Conservation (phyloP, 441 rosid genomes). For the Pelargonium citronellum region DNA sequence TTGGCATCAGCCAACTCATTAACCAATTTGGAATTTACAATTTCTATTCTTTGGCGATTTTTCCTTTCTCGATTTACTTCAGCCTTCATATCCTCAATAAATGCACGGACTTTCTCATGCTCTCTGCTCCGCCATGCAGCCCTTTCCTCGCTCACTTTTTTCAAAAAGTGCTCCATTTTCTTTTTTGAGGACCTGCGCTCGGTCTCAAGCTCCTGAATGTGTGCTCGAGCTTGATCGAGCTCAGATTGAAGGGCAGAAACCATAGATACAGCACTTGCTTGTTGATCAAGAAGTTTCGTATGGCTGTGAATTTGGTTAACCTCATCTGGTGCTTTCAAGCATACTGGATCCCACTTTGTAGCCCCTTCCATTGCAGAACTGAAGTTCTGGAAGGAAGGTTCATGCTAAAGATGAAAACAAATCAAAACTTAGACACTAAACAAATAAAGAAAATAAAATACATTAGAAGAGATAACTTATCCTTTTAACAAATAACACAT, state of each 20-base stretch:
- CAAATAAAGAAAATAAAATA: background rate
- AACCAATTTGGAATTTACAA: constrained; percentile 44
- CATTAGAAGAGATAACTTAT: too few species aligned
- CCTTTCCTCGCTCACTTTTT: constrained; percentile 84
- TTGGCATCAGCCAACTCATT: constrained; percentile 39
- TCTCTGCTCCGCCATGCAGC: constrained; percentile 76
- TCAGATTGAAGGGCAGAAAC: constrained; percentile 36
- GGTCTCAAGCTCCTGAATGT: constrained; percentile 38
- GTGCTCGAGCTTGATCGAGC: constrained; percentile 39
- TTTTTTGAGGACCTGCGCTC: constrained; percentile 44
- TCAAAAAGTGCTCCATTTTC: constrained; percentile 79
- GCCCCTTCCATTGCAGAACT: constrained; percentile 33
- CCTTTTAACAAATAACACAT: too few species aligned
- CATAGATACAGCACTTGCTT: constrained; percentile 34
- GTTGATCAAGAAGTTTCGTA: constrained; percentile 39
- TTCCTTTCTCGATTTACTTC: constrained; percentile 43
- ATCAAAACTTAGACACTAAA: background rate
- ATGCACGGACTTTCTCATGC: constrained; percentile 52
- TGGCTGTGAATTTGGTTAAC: constrained; percentile 16
- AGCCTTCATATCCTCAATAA: constrained; percentile 31
- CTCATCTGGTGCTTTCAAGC: constrained; percentile 30
- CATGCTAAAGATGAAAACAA: background rate
- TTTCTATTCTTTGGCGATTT: constrained; percentile 28
- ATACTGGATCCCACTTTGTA: constrained; percentile 43
- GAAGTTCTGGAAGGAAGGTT: background rate